Evolutionary conservation across 805 yeast species (phyloP).

Genomic region (Candida boleticola): DNA sequence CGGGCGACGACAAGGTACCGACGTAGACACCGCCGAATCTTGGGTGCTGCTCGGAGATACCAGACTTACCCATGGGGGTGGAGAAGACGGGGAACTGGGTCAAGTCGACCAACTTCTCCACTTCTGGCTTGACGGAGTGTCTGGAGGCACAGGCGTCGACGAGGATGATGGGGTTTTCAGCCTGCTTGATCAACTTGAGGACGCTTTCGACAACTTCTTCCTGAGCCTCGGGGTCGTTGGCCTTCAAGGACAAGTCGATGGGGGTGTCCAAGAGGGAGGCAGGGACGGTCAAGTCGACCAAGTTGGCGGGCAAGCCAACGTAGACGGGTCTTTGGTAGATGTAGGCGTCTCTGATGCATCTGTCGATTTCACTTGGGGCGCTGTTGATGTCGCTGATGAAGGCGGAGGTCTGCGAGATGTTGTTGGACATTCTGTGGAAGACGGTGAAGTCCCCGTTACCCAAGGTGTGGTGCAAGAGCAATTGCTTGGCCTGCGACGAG

Average conservation of each 20-base stretch:
- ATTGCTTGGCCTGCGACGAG: slow-evolving; percentile 39
- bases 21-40: slow-evolving; percentile 41
- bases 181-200: slow-evolving; percentile 21
- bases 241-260: slow-evolving; percentile 30
- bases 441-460: slow-evolving; percentile 44
- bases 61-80: slow-evolving; percentile 43
- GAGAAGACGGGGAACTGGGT: slow-evolving; percentile 41
- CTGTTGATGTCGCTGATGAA: slow-evolving; percentile 31
- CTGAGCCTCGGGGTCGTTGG: slow-evolving; percentile 36
- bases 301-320: slow-evolving; percentile 39
- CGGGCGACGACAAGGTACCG: slow-evolving; percentile 36
- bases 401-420: slow-evolving; percentile 36
- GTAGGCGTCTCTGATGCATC: slow-evolving; percentile 39
- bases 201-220: slow-evolving; percentile 33
- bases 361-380: slow-evolving; percentile 38
- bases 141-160: slow-evolving; percentile 43
- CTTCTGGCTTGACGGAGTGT: slow-evolving; percentile 36
- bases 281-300: slow-evolving; percentile 38
- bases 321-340: slow-evolving; percentile 39
- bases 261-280: slow-evolving; percentile 33
- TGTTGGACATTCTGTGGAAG: slow-evolving; percentile 40
- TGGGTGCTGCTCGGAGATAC: slow-evolving; percentile 34
- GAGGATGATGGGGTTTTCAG: slow-evolving; percentile 34
- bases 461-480: slow-evolving; percentile 42
- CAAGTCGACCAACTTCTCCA: slow-evolving; percentile 28